Percentiles rank a stretch among this genome's conserved stretches.
phyloP scores from a whole-genome alignment of 2,329 filamentous ascomycete species.

The Microcera coccophila region DNA sequence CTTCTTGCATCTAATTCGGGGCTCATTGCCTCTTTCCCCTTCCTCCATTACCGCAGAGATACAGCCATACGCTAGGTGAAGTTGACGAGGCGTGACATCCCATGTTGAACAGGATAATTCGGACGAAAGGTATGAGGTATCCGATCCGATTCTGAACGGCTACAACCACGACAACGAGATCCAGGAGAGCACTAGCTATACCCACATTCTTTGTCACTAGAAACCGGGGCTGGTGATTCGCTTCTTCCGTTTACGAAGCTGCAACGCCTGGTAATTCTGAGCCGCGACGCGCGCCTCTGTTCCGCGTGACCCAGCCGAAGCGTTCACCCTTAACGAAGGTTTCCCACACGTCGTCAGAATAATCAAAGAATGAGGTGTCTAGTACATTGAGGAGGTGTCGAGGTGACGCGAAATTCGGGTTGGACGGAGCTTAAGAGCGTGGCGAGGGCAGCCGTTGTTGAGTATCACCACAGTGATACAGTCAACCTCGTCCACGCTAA shows the following conservation, averaged over 20 bases:
- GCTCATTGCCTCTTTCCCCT: conserved; percentile 21
- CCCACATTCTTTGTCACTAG: no score
- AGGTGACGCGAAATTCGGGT: conserved; percentile 7
- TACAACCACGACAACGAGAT: no score
- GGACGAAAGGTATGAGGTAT: background rate
- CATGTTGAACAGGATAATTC: conserved; percentile 12
- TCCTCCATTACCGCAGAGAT: conserved; percentile 11
- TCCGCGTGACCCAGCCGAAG: no score
- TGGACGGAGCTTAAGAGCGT: conserved; percentile 8
- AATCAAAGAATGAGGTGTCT: conserved; percentile 3
- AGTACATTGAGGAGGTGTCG: conserved; percentile 1
- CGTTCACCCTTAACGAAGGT: no score
- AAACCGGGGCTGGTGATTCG: no score
- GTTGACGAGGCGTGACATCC: conserved; percentile 10
- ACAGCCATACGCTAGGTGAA: conserved; percentile 15
- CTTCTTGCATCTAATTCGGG: conserved; percentile 28
- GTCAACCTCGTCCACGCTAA: conserved; percentile 21
- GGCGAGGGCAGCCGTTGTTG: conserved; percentile 10
- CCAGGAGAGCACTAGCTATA: no score
- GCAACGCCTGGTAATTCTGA: no score
- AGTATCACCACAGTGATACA: conserved; percentile 19
- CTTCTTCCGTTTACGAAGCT: no score
- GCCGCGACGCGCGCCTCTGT: no score
- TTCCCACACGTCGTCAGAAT: no score
- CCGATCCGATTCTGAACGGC: no score